Percentiles rank a stretch among this genome's conserved stretches.
Evolutionary conservation across 805 yeast genomes (phyloP).

Genomic region (Cyberlindnera amylophila): DNA sequence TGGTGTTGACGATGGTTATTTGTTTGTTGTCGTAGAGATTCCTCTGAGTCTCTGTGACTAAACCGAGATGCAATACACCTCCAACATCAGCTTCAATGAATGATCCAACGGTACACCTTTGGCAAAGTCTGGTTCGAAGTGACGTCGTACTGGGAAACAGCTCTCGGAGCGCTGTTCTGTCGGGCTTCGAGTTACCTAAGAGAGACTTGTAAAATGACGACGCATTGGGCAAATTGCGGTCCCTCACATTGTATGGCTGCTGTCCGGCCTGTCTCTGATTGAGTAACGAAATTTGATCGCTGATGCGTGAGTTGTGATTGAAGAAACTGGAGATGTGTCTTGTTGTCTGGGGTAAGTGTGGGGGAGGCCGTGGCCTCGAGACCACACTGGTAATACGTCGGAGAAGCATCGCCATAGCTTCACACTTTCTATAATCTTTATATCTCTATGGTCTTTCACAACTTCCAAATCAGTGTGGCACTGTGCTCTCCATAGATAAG

Average conservation of each 20-base stretch:
- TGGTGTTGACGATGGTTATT: slow-evolving; percentile 7
- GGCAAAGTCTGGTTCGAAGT: background rate
- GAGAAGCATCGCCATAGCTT: too few species aligned
- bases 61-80: slow-evolving; percentile 1
- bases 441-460: too few species aligned
- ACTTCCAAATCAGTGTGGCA: too few species aligned
- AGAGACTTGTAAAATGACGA: background rate
- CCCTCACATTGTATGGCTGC: background rate
- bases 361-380: slow-evolving; percentile 2
- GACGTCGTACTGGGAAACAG: background rate
- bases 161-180: background rate
- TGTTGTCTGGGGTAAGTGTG: slow-evolving; percentile 5
- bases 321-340: slow-evolving; percentile 7
- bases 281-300: background rate
- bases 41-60: slow-evolving; percentile 9
- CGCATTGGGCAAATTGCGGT: background rate
- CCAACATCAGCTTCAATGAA: slow-evolving; percentile 9
- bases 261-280: too few species aligned
- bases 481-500: too few species aligned
- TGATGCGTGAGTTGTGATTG: slow-evolving; percentile 1
- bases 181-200: background rate
- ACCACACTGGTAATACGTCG: too few species aligned
- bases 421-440: too few species aligned
- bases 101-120: slow-evolving; percentile 10
- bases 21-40: slow-evolving; percentile 6